Evolutionary conservation across 2,329 filamentous ascomycete genomes (phyloP).

Genomic region (Epicoccum nigrum): DNA sequence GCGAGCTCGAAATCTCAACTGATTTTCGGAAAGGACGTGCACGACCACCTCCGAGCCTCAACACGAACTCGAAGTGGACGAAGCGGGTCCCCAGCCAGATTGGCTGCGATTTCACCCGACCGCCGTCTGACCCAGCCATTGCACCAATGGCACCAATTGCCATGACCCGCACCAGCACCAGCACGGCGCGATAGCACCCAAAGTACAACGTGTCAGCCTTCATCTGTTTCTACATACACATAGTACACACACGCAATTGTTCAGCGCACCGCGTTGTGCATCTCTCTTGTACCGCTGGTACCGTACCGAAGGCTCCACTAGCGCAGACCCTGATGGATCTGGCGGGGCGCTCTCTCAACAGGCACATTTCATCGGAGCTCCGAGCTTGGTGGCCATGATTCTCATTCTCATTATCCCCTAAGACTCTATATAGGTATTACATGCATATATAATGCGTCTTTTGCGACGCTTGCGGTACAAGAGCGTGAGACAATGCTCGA

Average conservation of each 20-base stretch:
- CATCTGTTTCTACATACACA: too few relatives aligned
- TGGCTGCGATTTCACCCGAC: conserved; percentile 16
- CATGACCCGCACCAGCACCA: not conserved
- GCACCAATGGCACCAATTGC: conserved; percentile 3
- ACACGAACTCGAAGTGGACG: conserved; percentile 2
- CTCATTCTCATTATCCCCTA: conserved; percentile 33
- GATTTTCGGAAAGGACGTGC: conserved; percentile 10
- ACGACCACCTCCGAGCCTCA: not conserved
- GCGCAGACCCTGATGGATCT: conserved; percentile 8
- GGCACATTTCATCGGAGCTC: not conserved
- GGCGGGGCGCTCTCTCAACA: not conserved
- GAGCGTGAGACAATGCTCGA: conserved; percentile 20
- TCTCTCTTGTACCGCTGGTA: too few relatives aligned
- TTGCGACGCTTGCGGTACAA: conserved; percentile 23
- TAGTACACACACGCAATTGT: too few relatives aligned
- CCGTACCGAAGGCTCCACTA: not conserved
- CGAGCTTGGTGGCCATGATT: conserved; percentile 4
- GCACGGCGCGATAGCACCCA: too few relatives aligned
- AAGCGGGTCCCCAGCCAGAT: conserved; percentile 1
- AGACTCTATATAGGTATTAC: conserved; percentile 31
- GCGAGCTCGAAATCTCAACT: conserved; percentile 10
- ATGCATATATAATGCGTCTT: conserved; percentile 32
- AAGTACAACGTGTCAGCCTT: too few relatives aligned
- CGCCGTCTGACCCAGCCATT: not conserved
- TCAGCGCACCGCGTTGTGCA: too few relatives aligned